Evolutionary conservation across 1,139 yeast genomes (phyloP).

Genomic region (Trichomonascaceae sp.): DNA sequence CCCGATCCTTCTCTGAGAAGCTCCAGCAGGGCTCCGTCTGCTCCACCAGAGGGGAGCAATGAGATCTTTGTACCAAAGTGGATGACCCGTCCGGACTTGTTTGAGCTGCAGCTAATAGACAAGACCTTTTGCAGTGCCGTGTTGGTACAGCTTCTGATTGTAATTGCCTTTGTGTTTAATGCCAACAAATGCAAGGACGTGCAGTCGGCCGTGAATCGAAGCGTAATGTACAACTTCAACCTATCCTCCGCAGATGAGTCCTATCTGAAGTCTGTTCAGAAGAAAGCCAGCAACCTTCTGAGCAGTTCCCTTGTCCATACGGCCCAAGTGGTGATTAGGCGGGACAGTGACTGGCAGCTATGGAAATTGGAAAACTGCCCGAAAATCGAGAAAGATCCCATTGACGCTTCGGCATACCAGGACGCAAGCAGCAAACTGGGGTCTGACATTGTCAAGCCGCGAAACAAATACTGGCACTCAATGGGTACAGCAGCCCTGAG

Average conservation of each 20-base stretch:
- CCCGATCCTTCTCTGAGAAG: too few species aligned
- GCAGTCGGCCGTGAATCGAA: slow-evolving; percentile 14
- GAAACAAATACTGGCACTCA: slow-evolving; percentile 18
- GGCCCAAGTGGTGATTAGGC: slow-evolving; percentile 13
- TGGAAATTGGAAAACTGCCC: slow-evolving; percentile 26
- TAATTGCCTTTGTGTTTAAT: slow-evolving; percentile 15
- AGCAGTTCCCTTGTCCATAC: slow-evolving; percentile 10
- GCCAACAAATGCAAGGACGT: slow-evolving; percentile 8
- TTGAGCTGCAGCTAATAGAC: slow-evolving; percentile 26
- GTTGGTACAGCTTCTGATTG: slow-evolving; percentile 20
- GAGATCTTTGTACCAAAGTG: slow-evolving; percentile 24
- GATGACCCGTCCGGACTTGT: slow-evolving; percentile 24
- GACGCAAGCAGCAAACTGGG: background rate
- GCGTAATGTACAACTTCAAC: slow-evolving; percentile 16
- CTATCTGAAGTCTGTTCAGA: slow-evolving; percentile 12
- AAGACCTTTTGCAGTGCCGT: slow-evolving; percentile 23
- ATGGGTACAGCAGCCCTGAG: slow-evolving; percentile 28
- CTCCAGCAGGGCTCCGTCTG: too few species aligned
- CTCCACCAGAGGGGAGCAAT: background rate
- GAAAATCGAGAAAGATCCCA: slow-evolving; percentile 16
- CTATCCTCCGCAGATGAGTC: slow-evolving; percentile 12
- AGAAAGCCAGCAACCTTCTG: slow-evolving; percentile 6
- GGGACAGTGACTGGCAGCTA: slow-evolving; percentile 24
- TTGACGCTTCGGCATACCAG: slow-evolving; percentile 7
- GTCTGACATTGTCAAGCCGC: slow-evolving; percentile 6